Evolutionary conservation across 2,329 filamentous ascomycete species (phyloP), one percentile per base, ranked within the genome.

Genomic region (Taxawa tesnikishii): DNA sequence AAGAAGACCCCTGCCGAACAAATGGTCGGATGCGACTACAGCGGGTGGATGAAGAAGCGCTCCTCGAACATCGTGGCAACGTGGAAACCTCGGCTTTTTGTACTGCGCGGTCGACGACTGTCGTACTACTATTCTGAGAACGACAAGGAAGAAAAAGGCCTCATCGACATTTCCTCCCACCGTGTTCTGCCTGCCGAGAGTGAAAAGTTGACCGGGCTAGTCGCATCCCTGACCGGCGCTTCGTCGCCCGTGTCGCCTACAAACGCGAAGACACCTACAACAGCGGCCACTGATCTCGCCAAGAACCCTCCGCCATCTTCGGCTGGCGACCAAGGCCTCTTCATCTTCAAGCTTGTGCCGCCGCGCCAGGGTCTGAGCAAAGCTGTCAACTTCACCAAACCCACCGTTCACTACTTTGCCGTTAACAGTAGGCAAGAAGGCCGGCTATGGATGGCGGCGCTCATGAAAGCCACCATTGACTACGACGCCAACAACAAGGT

Each of bases 31-130:
- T 88, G 84, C 34, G 88, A 98, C 50, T 96, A 94, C 54, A 88
- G 79, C 48, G 90, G 90, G 1, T 98, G 90, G 90, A 98, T 98
- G 90, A 96, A 90, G 67, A 98, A 98, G 69, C 87, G 92, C 58
- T 94, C 84, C 38, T 88, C 84, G 2, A 90, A 88, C 48, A 66
- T 96, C 19, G 94, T 98, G 79, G 85, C 85, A 3, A 94, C 87
- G 2, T 98, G 90, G 90, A 98, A 96, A 51, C 82, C 87, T 9
- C 78, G 90, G 9, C 68, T 96, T n/a, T 98, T 98, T 50, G 79
- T 98, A 6, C 73, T 98, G 36, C 87, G 85, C 49, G 90, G 90
- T 17, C 77, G 88, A 32, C 78, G 90, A 4, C 64, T 98, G 17
- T 85, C 87, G 0, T 98, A 98, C 61, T 98, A 93, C 59, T 98